phyloP scores from a whole-genome alignment of 176 grass and related monocot species.

The Carex littledalei region DNA sequence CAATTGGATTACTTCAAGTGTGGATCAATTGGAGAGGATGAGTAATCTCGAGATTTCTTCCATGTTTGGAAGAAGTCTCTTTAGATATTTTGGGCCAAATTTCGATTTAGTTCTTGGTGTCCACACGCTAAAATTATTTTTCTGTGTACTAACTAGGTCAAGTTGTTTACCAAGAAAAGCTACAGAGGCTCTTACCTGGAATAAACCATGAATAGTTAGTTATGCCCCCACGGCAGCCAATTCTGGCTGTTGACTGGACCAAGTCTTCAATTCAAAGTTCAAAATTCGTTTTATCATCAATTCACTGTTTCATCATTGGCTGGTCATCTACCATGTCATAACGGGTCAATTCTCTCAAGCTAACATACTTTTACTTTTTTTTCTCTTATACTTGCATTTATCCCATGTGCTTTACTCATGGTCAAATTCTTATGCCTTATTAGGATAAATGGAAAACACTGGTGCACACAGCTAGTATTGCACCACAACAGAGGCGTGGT shows the following conservation, averaged over 20 bases:
- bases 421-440: slow-evolving; percentile 37
- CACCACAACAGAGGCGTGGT: slow-evolving; percentile 86
- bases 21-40: too few species aligned
- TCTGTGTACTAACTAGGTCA: not conserved
- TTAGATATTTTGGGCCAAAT: not conserved
- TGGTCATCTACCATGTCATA: not conserved
- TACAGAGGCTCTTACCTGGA: slow-evolving; percentile 3
- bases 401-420: slow-evolving; percentile 45
- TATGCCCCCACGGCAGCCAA: slow-evolving; percentile 2
- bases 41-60: too few species aligned
- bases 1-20: too few species aligned
- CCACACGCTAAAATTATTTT: not conserved
- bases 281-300: slow-evolving; percentile 1
- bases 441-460: slow-evolving; percentile 99
- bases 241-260: not conserved
- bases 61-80: too few species aligned
- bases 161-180: slow-evolving; percentile 21
- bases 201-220: slow-evolving; percentile 1
- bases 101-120: not conserved
- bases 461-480: slow-evolving; percentile 95
- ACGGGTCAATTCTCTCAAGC: slow-evolving; percentile 35
- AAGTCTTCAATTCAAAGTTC: slow-evolving; percentile 20
- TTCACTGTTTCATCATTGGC: slow-evolving; percentile 6
- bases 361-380: not conserved
- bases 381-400: not conserved